These are phyloP conservation scores for Phaeomoniella chlamydospora DNA, from an alignment of 2,329 filamentous ascomycete genomes.

Conservation along the genomic window DNA sequence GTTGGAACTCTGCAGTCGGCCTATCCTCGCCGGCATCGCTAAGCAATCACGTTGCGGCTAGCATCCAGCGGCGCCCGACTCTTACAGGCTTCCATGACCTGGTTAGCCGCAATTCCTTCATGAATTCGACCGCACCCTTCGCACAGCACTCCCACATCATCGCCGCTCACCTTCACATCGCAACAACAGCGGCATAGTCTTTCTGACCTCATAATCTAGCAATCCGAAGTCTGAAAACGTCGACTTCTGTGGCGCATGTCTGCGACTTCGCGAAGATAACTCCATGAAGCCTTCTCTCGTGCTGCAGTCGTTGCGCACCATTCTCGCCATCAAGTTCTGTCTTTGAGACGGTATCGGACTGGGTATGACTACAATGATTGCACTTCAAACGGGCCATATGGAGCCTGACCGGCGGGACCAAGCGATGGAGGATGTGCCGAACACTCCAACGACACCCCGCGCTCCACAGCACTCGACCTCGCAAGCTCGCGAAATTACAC, in stretches of 20 bases:
- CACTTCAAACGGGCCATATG: not conserved
- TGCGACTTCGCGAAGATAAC: not conserved
- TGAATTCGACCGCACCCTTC: not conserved
- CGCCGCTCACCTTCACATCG: not conserved
- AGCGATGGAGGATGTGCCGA: conserved; percentile 5
- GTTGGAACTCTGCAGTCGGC: no score
- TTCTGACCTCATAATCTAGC: not conserved
- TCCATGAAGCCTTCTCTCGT: not conserved
- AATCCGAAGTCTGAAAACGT: no score
- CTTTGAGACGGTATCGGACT: not conserved
- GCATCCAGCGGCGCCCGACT: no score
- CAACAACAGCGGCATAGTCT: not conserved
- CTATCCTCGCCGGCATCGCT: no score
- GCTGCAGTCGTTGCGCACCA: not conserved
- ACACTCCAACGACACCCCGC: conserved; percentile 11
- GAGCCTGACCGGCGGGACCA: not conserved
- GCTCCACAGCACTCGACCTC: conserved; percentile 5
- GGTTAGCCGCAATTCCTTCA: not conserved
- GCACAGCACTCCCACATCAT: not conserved
- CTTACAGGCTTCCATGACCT: not conserved
- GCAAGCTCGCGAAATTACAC: conserved; percentile 2
- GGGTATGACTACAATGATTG: not conserved
- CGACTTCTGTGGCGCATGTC: not conserved
- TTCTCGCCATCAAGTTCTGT: no score
- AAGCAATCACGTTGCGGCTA: no score